Base-by-base conservation (phyloP, 129 eudicot genomes). In the Tagetes erecta region DNA sequence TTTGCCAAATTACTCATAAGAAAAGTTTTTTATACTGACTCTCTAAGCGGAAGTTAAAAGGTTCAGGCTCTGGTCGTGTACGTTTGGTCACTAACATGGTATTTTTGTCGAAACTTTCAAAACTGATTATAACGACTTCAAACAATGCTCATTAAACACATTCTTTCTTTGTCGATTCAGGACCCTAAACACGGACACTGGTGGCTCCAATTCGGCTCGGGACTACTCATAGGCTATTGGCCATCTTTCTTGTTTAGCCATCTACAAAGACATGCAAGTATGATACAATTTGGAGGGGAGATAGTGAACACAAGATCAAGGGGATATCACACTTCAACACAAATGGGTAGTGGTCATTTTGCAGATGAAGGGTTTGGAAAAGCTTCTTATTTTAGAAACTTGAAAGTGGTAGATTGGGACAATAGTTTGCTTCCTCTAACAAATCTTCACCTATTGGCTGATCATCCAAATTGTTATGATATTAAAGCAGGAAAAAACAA, bases 331-430 rank as follows among this genome's bases (percentile, higher is more conserved):
- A 94, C 99, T 30, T 83, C 97, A 44, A 90, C 97, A 55, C 99
- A 94, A 68, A 94, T 94, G 97, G 99, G 99, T 10, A 94, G 99
- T 71, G 99, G 99, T 47, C 96, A 88, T 83, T 94, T 94, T 75
- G 90, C 96, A 3, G 87, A 79, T 73, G 99, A 91, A 80, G 97
- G 99, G 2, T 94, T 90, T 55, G 87, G 92, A 27, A 94, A 85
- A 80, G 99, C 99, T 27, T 92, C 99, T 3, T 94, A 94, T 77
- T 91, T 94, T 68, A 70, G 99, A 64, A 94, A 94, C 64, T 78
- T 94, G 72, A 96, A 94, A 60, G 91, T 80, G 35, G 97, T 94
- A 51, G 96, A 94, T 56, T 91, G 99, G 99, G 99, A 94, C 77
- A 94, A 94, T 53, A 94, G 83, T 51, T 82, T 94, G 80, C 87